phyloP scores from a whole-genome alignment of 2,329 filamentous ascomycete genomes.

The Sordariomycetes sp. region DNA sequence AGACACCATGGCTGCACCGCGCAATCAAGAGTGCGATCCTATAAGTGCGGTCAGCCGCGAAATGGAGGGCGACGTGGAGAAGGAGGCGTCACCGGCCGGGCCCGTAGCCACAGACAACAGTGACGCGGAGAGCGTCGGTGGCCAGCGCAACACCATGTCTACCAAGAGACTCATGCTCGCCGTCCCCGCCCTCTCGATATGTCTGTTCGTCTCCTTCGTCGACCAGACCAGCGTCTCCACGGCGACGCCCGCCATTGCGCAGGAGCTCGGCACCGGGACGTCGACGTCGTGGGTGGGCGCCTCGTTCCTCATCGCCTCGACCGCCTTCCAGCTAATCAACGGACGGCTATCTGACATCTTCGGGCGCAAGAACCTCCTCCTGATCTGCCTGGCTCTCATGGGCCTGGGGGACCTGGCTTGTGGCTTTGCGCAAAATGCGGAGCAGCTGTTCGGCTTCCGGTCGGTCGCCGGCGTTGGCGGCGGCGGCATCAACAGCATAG shows the following conservation, averaged over 20 bases:
- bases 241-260: constrained; percentile 23
- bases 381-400: constrained; percentile 17
- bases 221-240: constrained; percentile 24
- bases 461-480: constrained; percentile 22
- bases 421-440: constrained; percentile 18
- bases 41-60: no score
- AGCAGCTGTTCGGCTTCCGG: constrained; percentile 22
- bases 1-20: no score
- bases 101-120: constrained; percentile 4
- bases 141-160: constrained; percentile 22
- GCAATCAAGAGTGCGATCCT: no score
- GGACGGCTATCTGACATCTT: constrained; percentile 23
- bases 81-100: no score
- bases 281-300: constrained; percentile 23
- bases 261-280: constrained; percentile 17
- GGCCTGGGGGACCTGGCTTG: constrained; percentile 18
- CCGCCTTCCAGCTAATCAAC: constrained; percentile 22
- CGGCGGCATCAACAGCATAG: constrained; percentile 21
- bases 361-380: constrained; percentile 20
- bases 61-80: no score
- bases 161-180: constrained; percentile 18
- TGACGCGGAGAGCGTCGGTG: constrained; percentile 14
- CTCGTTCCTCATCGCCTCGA: constrained; percentile 24
- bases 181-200: constrained; percentile 16
- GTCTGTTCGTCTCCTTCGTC: constrained; percentile 22